Evolutionary conservation across 2,329 filamentous ascomycete genomes (phyloP).

Genomic region (Biscogniauxia sp.): DNA sequence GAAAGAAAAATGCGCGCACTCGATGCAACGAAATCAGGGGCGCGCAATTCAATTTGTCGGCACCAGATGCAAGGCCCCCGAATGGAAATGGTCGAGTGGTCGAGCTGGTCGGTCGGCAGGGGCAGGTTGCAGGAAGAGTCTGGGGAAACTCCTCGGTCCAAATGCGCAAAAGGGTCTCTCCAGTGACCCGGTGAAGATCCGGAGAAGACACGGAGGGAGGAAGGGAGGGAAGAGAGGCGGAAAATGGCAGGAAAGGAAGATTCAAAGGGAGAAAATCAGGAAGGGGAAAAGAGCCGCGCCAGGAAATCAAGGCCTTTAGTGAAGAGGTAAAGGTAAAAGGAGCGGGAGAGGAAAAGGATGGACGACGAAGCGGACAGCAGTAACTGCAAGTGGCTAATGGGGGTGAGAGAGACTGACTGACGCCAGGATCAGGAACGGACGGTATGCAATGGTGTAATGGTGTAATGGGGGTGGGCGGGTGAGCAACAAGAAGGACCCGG

Average conservation of each 20-base stretch:
- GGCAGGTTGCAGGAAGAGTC: background rate
- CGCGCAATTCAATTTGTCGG: background rate
- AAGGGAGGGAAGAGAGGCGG: background rate
- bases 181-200: slow-evolving; percentile 17
- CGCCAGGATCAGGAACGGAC: slow-evolving; percentile 9
- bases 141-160: slow-evolving; percentile 18
- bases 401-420: slow-evolving; percentile 11
- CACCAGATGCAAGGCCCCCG: background rate
- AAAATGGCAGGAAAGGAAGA: slow-evolving; percentile 4
- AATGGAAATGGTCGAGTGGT: background rate
- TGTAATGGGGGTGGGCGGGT: background rate
- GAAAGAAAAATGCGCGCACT: background rate
- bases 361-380: background rate
- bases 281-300: slow-evolving; percentile 22
- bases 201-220: slow-evolving; percentile 9
- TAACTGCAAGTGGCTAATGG: background rate
- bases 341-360: slow-evolving; percentile 5
- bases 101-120: background rate
- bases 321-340: slow-evolving; percentile 6
- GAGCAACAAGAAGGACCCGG: background rate
- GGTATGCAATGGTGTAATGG: slow-evolving; percentile 2
- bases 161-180: slow-evolving; percentile 14
- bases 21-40: background rate
- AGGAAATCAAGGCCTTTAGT: slow-evolving; percentile 16
- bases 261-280: slow-evolving; percentile 14